Evolutionary conservation across 106 monocot species (phyloP).

Genomic region (Amphibolis antarctica): DNA sequence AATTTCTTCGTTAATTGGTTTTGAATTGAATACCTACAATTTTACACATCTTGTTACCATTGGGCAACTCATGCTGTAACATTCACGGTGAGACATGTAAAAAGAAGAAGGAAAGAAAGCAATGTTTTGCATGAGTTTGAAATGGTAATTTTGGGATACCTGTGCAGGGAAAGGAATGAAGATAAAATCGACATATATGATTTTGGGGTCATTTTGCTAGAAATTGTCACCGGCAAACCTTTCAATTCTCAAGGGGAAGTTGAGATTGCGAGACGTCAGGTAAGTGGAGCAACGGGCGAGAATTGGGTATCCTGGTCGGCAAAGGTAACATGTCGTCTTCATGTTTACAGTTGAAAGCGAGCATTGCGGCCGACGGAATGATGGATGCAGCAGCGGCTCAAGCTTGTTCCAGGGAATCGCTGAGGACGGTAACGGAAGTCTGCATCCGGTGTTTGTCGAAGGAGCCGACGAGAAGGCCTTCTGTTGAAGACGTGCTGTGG

Average conservation of each 20-base stretch:
- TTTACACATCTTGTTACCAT: too few relatives aligned
- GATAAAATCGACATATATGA: conserved; percentile 90
- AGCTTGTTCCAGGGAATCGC: conserved; percentile 52
- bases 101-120: too few relatives aligned
- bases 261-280: conserved; percentile 47
- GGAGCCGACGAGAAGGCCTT: conserved; percentile 61
- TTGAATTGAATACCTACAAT: too few relatives aligned
- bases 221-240: conserved; percentile 63
- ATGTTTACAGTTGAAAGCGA: conserved; percentile 59
- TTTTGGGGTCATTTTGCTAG: conserved; percentile 84
- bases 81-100: too few relatives aligned
- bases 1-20: too few relatives aligned
- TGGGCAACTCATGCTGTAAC: too few relatives aligned
- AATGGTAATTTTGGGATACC: not conserved
- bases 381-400: conserved; percentile 43
- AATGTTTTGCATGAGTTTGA: not conserved
- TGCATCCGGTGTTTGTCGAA: conserved; percentile 65
- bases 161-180: conserved; percentile 33
- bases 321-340: too few relatives aligned
- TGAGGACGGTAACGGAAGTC: conserved; percentile 75
- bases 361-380: conserved; percentile 35
- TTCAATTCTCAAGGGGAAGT: conserved; percentile 35
- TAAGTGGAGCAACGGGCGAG: too few relatives aligned
- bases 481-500: conserved; percentile 94
- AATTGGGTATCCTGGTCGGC: too few relatives aligned